These are phyloP conservation scores for Solanum chacoense DNA, from an alignment of 305 asterid species.

Conservation along the genomic window DNA sequence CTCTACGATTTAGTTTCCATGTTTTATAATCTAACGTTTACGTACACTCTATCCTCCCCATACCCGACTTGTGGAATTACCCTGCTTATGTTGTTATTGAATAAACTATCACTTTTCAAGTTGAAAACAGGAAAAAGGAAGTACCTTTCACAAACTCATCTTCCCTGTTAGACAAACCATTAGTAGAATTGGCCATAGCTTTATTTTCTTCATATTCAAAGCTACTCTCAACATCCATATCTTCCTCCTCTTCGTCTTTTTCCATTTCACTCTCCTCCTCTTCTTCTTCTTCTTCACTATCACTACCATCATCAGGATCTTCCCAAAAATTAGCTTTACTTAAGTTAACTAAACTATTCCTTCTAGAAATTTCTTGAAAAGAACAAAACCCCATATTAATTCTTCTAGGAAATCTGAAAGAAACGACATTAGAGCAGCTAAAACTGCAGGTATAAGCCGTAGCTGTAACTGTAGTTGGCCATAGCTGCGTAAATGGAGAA, in stretches of 20 bases:
- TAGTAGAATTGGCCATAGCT: constrained; percentile 12
- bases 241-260: constrained; percentile 16
- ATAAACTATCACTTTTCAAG: neutral
- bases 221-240: constrained; percentile 68
- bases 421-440: constrained; percentile 2
- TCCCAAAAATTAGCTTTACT: constrained; percentile 35
- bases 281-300: constrained; percentile 40
- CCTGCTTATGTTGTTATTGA: neutral
- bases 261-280: constrained; percentile 10
- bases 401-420: constrained; percentile 12
- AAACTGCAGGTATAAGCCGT: constrained; percentile 2
- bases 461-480: neutral
- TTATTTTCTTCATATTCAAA: constrained; percentile 37
- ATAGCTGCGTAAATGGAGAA: neutral
- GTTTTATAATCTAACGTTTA: neutral
- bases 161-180: constrained; percentile 27
- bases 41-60: neutral
- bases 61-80: neutral
- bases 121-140: neutral
- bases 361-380: constrained; percentile 2
- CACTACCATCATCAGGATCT: constrained; percentile 66
- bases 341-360: neutral
- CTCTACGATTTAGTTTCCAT: neutral
- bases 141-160: constrained; percentile 54
- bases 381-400: constrained; percentile 1